These are phyloP conservation scores for Leptosphaerulina australis DNA, from an alignment of 2,329 filamentous ascomycete species.

Conservation along the genomic window DNA sequence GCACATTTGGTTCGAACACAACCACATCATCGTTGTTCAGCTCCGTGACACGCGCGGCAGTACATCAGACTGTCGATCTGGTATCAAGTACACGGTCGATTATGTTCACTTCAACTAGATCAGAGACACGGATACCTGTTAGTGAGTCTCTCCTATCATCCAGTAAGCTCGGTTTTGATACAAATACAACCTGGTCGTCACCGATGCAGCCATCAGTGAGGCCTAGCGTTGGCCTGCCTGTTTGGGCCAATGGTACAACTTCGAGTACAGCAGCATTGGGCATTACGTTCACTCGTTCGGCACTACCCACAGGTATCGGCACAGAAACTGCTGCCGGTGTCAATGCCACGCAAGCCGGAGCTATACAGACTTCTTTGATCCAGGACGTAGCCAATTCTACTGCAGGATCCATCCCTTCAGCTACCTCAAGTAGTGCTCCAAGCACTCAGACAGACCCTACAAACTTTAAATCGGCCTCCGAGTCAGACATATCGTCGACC, in stretches of 20 bases:
- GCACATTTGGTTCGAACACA: slow-evolving; percentile 2
- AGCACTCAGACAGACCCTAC: not conserved
- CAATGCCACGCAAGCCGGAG: slow-evolving; percentile 7
- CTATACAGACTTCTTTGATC: slow-evolving; percentile 1
- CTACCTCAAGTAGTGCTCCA: not conserved
- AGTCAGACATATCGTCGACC: not conserved
- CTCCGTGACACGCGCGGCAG: slow-evolving; percentile 1
- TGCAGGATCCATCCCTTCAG: not conserved
- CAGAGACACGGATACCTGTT: slow-evolving; percentile 1
- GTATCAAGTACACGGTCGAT: not conserved
- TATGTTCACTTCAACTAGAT: not conserved
- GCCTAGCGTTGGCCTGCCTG: not conserved
- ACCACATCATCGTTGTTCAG: slow-evolving; percentile 11
- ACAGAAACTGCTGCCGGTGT: not conserved
- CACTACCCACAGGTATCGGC: not conserved
- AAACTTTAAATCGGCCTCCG: not conserved
- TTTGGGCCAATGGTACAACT: not conserved
- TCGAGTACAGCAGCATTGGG: not conserved
- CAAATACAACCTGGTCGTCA: slow-evolving; percentile 1
- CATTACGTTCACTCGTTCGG: slow-evolving; percentile 11
- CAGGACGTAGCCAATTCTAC: not conserved
- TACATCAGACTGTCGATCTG: not conserved
- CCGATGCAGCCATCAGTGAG: not conserved
- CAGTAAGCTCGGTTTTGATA: not conserved
- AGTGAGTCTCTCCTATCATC: slow-evolving; percentile 5